phyloP scores from a whole-genome alignment of 1,139 yeast genomes.

The Kodamaea sp. region DNA sequence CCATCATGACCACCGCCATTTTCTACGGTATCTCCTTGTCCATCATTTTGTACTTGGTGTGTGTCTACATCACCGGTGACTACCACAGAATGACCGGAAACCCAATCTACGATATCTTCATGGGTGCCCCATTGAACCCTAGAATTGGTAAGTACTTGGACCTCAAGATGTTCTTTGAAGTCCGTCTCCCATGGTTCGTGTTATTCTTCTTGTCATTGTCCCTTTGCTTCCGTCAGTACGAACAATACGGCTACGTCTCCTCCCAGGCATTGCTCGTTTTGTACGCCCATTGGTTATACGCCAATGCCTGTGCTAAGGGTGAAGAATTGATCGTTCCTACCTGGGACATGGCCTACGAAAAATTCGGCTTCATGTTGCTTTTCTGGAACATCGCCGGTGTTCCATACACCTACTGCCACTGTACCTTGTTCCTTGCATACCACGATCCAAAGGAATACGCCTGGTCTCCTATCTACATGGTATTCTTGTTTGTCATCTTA shows the following conservation, averaged over 20 bases:
- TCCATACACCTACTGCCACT: conserved; percentile 95
- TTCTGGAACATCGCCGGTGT: conserved; percentile 99
- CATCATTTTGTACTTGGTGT: conserved; percentile 60
- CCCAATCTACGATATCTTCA: conserved; percentile 84
- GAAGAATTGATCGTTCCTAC: conserved; percentile 96
- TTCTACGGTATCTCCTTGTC: conserved; percentile 72
- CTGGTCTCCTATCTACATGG: conserved; percentile 64
- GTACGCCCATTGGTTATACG: conserved; percentile 90
- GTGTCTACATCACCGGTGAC: conserved; percentile 65
- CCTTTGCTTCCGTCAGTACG: conserved; percentile 75
- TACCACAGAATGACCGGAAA: conserved; percentile 92
- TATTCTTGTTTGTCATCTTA: conserved; percentile 55
- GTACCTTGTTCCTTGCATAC: conserved; percentile 77
- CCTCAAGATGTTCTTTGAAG: conserved; percentile 95
- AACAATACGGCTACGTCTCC: conserved; percentile 73
- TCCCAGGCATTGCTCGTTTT: conserved; percentile 75
- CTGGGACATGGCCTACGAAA: conserved; percentile 99
- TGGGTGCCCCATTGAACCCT: conserved; percentile 98
- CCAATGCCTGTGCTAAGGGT: conserved; percentile 96
- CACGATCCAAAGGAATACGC: conserved; percentile 82
- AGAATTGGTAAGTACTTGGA: conserved; percentile 85
- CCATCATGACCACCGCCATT: conserved; percentile 90
- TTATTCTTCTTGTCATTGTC: conserved; percentile 77
- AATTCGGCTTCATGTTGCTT: conserved; percentile 95
- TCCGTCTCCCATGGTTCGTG: conserved; percentile 95